These are phyloP conservation scores for Kwoniella shandongensis DNA, from an alignment of 768 basidiomycete genomes.

Conservation along the genomic window DNA sequence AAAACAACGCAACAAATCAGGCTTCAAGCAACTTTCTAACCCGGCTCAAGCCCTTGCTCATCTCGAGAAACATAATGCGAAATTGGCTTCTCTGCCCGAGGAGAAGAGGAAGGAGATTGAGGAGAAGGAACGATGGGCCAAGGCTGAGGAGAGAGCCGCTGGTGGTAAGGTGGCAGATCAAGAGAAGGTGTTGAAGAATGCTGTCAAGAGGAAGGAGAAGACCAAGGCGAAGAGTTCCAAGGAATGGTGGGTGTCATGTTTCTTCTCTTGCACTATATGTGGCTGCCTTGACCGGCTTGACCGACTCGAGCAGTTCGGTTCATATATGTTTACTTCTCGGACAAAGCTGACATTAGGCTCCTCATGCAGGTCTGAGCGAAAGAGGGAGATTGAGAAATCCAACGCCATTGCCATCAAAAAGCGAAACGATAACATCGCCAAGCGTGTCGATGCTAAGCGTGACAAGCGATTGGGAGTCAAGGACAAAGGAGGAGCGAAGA, in stretches of 20 bases:
- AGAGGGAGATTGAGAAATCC: constrained; percentile 68
- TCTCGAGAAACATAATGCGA: constrained; percentile 72
- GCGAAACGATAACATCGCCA: constrained; percentile 82
- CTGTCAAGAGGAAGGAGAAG: constrained; percentile 87
- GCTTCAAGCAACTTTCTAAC: constrained; percentile 71
- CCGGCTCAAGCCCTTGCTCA: constrained; percentile 82
- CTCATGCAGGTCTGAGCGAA: constrained; percentile 74
- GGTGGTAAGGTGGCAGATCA: constrained; percentile 92
- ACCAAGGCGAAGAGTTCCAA: constrained; percentile 80
- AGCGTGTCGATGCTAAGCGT: constrained; percentile 72
- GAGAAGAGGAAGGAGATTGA: constrained; percentile 78
- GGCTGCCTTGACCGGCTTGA: not conserved
- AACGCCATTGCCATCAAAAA: constrained; percentile 90
- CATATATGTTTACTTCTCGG: not conserved
- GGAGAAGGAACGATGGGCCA: constrained; percentile 84
- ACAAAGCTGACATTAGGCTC: not conserved
- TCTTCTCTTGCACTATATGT: not conserved
- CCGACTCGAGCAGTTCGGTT: no score
- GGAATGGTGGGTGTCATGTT: constrained; percentile 67
- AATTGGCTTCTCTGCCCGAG: constrained; percentile 71
- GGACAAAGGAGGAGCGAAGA: constrained; percentile 23
- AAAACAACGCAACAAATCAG: constrained; percentile 52
- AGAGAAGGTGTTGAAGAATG: constrained; percentile 81
- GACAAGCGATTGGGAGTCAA: constrained; percentile 62
- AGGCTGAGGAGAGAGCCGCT: constrained; percentile 80